A percentile compares a stretch with the other conserved stretches of the same genome.
Evolutionary conservation across 306 rosid genomes (phyloP).

Genomic region (Crataegus laevigata): DNA sequence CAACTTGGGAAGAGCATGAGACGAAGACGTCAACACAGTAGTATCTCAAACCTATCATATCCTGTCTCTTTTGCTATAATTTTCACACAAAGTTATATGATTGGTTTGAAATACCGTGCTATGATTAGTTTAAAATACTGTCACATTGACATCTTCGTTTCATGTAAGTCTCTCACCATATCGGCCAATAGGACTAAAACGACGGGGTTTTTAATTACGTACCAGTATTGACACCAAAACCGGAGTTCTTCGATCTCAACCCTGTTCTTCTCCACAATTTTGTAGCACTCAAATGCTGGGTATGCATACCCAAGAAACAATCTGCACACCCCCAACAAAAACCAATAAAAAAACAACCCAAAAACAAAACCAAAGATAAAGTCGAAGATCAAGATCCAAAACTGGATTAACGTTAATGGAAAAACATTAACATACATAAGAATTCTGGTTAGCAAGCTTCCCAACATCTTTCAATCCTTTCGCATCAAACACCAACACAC

Average conservation of each 20-base stretch:
- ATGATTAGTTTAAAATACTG: too few species aligned
- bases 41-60: not conserved
- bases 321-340: constrained; percentile 24
- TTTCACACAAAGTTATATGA: too few species aligned
- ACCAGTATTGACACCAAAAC: constrained; percentile 98
- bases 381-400: not conserved
- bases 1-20: not conserved
- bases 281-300: constrained; percentile 87
- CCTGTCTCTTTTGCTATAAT: too few species aligned
- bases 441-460: constrained; percentile 59
- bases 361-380: not conserved
- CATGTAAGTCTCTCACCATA: too few species aligned
- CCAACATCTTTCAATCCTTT: constrained; percentile 51
- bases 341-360: not conserved
- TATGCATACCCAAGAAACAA: constrained; percentile 78
- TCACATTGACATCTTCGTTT: not conserved
- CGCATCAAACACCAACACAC: constrained; percentile 10
- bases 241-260: constrained; percentile 70
- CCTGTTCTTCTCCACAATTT: constrained; percentile 60
- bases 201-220: not conserved
- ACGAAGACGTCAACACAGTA: too few species aligned
- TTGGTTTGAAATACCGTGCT: too few species aligned
- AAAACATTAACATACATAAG: constrained; percentile 46
- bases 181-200: too few species aligned
- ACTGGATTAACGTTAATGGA: not conserved